Conservation (phyloP, 345 rosid species). For the Cochlearia excelsa region DNA sequence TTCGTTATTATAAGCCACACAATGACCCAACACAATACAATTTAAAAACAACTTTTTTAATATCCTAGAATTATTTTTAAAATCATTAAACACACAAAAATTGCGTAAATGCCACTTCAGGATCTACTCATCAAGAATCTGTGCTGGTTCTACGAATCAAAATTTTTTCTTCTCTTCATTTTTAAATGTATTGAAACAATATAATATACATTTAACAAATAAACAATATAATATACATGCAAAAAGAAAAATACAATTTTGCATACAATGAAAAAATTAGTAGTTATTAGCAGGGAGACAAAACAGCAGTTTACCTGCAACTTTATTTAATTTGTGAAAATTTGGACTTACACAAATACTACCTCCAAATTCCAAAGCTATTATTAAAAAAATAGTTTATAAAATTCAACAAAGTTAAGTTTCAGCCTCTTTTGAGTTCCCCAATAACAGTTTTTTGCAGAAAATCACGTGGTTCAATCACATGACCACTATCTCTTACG, state of each 20-base stretch:
- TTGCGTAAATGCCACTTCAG: too few species aligned
- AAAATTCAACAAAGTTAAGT: constrained; percentile 30
- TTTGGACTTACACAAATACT: constrained; percentile 12
- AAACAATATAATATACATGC: background rate
- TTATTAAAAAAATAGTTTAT: background rate
- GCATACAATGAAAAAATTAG: background rate
- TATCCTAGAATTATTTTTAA: too few species aligned
- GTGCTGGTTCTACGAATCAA: constrained; percentile 20
- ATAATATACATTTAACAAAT: too few species aligned
- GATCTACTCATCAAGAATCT: constrained; percentile 22
- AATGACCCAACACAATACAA: too few species aligned
- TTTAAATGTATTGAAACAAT: background rate
- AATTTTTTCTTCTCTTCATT: background rate
- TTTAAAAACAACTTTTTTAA: background rate
- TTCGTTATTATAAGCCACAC: constrained; percentile 21
- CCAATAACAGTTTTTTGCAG: constrained; percentile 32
- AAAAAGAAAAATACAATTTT: background rate
- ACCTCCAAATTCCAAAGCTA: background rate
- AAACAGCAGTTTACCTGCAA: constrained; percentile 38
- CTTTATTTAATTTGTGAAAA: constrained; percentile 8
- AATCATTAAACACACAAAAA: background rate
- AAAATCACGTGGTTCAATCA: constrained; percentile 36
- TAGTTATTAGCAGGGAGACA: constrained; percentile 27
- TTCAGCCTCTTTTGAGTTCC: constrained; percentile 36
- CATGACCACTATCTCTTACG: constrained; percentile 35